Percentiles rank a stretch among this genome's conserved stretches.
phyloP scores from a whole-genome alignment of 805 yeast genomes.

The Myxozyma lipomycoides region DNA sequence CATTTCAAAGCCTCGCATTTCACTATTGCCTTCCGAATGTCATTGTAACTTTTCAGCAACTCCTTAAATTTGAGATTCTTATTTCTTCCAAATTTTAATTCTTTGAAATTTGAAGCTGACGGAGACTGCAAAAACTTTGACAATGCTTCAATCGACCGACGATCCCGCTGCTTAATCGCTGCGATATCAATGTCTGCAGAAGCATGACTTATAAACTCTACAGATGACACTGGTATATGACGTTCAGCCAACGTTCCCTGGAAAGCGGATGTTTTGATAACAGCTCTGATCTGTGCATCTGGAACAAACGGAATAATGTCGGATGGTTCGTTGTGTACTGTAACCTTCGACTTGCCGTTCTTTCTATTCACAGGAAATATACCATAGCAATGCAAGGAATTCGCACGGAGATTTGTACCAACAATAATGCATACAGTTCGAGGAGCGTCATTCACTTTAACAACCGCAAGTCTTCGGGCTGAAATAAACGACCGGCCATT shows the following conservation, averaged over 20 bases:
- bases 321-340: constrained; percentile 8
- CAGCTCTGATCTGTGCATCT: constrained; percentile 6
- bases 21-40: constrained; percentile 37
- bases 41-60: constrained; percentile 40
- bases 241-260: constrained; percentile 29
- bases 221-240: constrained; percentile 41
- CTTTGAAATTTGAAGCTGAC: background rate
- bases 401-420: constrained; percentile 11
- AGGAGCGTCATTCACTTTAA: constrained; percentile 22
- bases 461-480: constrained; percentile 20
- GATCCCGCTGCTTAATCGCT: constrained; percentile 8
- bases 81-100: constrained; percentile 43
- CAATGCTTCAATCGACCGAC: constrained; percentile 5
- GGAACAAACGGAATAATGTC: constrained; percentile 24
- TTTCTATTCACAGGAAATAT: constrained; percentile 5
- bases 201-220: constrained; percentile 47
- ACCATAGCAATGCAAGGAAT: constrained; percentile 18
- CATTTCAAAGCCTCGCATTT: constrained; percentile 37
- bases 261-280: background rate
- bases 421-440: constrained; percentile 23
- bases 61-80: constrained; percentile 40
- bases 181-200: constrained; percentile 19
- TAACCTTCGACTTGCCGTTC: background rate
- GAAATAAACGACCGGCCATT: constrained; percentile 47
- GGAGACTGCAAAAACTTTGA: constrained; percentile 1